Base-by-base conservation (phyloP, 176 grass and related monocot genomes). In the Musa itinerans region DNA sequence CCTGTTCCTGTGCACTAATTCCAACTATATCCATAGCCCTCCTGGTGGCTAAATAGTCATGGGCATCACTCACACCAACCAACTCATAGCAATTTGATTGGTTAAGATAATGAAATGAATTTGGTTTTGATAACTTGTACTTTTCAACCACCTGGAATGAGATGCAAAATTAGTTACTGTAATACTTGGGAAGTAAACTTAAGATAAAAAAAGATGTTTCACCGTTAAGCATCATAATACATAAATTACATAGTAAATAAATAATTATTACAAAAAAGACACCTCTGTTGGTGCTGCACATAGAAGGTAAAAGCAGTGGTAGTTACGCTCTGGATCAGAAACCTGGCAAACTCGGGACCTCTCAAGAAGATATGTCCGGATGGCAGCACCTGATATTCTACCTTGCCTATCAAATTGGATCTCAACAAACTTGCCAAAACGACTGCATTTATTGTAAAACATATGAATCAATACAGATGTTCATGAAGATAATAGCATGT, bases 351-450 rank as follows among this genome's bases (percentile, higher is more conserved):
- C 96, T 51, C 91, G 90, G 50, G 96, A 95, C 25, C 90, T 93
- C 84, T 99, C 96, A 68, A 99, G 81, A 83, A 99, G 89, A 69
- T 99, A 99, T 24, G 96, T 99, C 86, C 96, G 91, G 58, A 99
- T 83, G 22, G 96, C 96, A 72, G 96, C 96, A 84, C 96, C 96
- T 56, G 96, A 99, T 83, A 99, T 99, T 75, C 91, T 95, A 78
- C 96, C 96, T 53, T 92, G 88, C 78, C 83, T 95, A 76, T 99
- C 91, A 84, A 99, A 99, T 53, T 99, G 90, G 69, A 99, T 99
- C 87, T 99, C 96, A 61, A 99, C 96, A 78, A 99, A 99, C 84
- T 99, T 99, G 74, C 96, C 96, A 92, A 99, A 99, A 5, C 96
- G 96, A 89, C 96, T 99, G 85, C 74, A 87, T 63, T 21, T 50